Conservation (phyloP, 495 filamentous ascomycete species). For the Oleoguttula mirabilis region DNA sequence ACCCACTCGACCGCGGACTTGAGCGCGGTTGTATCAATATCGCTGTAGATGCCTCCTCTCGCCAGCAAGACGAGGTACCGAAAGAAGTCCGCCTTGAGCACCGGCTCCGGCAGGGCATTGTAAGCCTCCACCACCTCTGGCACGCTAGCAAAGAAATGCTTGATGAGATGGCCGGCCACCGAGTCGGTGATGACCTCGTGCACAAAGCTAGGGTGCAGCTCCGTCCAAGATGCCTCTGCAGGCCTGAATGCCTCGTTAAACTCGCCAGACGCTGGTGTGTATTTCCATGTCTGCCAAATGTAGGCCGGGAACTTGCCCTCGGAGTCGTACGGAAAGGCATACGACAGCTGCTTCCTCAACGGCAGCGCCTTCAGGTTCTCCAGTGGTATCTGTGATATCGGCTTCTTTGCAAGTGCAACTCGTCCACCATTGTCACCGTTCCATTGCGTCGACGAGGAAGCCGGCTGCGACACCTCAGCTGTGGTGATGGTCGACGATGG, state of each 20-base stretch:
- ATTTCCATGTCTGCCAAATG: conserved; percentile 99
- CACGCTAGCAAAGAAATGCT: conserved; percentile 73
- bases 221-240: conserved; percentile 82
- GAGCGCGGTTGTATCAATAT: conserved; percentile 86
- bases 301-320: conserved; percentile 85
- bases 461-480: conserved; percentile 3
- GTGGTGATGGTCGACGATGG: neutral
- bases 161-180: conserved; percentile 66
- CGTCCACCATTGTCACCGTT: conserved; percentile 22
- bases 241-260: conserved; percentile 65
- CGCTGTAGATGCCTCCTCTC: conserved; percentile 87
- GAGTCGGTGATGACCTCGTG: conserved; percentile 95
- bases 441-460: conserved; percentile 10
- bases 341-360: conserved; percentile 71
- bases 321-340: conserved; percentile 87
- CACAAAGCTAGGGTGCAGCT: conserved; percentile 78
- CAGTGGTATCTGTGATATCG: conserved; percentile 28
- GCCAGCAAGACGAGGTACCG: conserved; percentile 90
- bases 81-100: conserved; percentile 97
- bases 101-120: conserved; percentile 65
- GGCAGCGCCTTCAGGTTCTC: conserved; percentile 33
- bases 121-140: conserved; percentile 94
- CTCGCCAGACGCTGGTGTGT: conserved; percentile 64
- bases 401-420: conserved; percentile 39
- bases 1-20: conserved; percentile 79